Evolutionary conservation across 2,329 filamentous ascomycete species (phyloP), one percentile per base, ranked within the genome.

Genomic region (Hymenoscyphus albidus): DNA sequence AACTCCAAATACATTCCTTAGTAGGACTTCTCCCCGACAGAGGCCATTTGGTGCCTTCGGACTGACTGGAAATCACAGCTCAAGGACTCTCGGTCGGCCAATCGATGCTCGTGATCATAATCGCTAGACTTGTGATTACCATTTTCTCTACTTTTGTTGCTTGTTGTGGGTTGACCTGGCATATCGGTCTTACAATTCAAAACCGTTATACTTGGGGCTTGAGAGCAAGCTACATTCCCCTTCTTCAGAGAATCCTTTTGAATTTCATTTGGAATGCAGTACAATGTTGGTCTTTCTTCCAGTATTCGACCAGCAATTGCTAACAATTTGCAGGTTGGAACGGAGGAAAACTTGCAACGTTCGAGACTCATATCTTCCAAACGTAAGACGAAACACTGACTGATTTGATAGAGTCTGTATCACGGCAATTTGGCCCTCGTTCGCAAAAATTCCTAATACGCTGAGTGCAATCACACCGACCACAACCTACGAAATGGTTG

Each of bases 181-280:
- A 51, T 12, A 51, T 51, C 9, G 44, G 44, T 13, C 27, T 51
- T 9, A 51, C 44, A 5, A 51, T 51, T 27, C 44, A 51, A 27
- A 51, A 51, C 27, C 44, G 44, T 2, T 51, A 22, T 51, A 51
- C 44, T 10, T 51, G 44, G 44, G 44, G 44, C 2, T 22, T 51
- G 18, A 51, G 44, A 27, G 44, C 44, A 22, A 51, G 44, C 22
- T 51, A 51, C 22, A 51, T 51, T 12, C 44, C 44, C 3, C 44
- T 51, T 18, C 44, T 51, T 12, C 44, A 51, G 44, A 51, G 44
- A 27, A 27, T 51, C 9, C 44, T 51, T 12, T 27, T 51, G 44
- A 51, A 51, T 51, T 51, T 51, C n/a, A 51, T 51, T 51, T 51
- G 44, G 44, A 51, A 51, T 27, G 44, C 44, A 9, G 44, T 51